Conservation (phyloP, 192 early-diverging fungal species). For the Linnemannia schmuckeri region DNA sequence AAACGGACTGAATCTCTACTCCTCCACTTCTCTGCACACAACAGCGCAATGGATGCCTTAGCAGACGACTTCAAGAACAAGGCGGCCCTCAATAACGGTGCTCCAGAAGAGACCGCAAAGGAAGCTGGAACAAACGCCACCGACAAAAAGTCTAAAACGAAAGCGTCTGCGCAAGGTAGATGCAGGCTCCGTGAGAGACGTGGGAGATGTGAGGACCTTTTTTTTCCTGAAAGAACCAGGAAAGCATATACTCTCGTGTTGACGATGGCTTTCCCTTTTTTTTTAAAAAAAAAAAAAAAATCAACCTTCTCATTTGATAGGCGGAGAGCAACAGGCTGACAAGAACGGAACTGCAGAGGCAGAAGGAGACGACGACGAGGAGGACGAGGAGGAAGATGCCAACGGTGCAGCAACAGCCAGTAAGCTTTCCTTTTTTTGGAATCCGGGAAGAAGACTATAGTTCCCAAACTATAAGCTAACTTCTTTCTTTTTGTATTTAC, state of each 20-base stretch:
- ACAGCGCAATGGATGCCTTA: conserved; percentile 15
- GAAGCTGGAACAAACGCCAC: background rate
- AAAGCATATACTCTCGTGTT: too few species aligned
- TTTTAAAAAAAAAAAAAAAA: too few species aligned
- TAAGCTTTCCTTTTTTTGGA: background rate
- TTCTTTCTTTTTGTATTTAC: background rate
- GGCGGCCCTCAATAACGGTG: background rate
- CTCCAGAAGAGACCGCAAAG: background rate
- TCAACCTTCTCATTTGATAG: too few species aligned
- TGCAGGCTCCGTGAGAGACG: background rate
- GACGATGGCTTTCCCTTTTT: too few species aligned
- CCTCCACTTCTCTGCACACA: background rate
- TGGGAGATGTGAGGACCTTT: background rate
- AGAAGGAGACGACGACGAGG: conserved; percentile 22
- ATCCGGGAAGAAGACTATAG: too few species aligned
- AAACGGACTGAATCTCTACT: background rate
- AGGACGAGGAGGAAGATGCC: conserved; percentile 22
- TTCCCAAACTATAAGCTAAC: background rate
- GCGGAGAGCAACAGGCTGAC: background rate
- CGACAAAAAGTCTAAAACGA: conserved; percentile 19
- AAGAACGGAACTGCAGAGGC: background rate
- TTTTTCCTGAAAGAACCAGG: too few species aligned
- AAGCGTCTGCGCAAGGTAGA: conserved; percentile 8
- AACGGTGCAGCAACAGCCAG: conserved; percentile 1
- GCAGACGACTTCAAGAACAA: conserved; percentile 26